Evolutionary conservation across 495 filamentous ascomycete genomes (phyloP).

Genomic region (Pyronema domesticum): DNA sequence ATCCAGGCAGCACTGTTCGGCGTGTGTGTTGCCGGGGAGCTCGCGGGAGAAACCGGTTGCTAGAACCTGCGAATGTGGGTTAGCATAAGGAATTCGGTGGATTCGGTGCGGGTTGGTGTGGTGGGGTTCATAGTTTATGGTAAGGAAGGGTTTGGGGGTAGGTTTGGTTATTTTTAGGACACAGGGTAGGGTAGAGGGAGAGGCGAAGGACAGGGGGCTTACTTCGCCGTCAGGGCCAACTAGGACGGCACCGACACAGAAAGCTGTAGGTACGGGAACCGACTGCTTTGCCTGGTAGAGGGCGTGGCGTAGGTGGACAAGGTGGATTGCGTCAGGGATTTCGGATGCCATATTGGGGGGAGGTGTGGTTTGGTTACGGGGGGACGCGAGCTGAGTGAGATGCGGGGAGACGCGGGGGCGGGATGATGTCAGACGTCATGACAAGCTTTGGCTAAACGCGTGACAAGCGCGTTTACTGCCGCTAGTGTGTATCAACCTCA

Average conservation of each 20-base stretch:
- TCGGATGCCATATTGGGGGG: slow-evolving; percentile 5
- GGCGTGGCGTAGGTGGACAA: slow-evolving; percentile 50
- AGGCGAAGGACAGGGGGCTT: too few species aligned
- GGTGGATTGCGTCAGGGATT: slow-evolving; percentile 31
- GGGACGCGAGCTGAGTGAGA: background rate
- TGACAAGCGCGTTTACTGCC: too few species aligned
- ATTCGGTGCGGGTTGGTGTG: too few species aligned
- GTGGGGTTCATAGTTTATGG: too few species aligned
- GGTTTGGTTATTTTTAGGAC: too few species aligned
- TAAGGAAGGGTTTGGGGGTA: too few species aligned
- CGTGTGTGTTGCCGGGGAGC: slow-evolving; percentile 82
- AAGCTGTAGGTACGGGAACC: slow-evolving; percentile 74
- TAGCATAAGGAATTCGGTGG: too few species aligned
- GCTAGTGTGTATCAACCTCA: too few species aligned
- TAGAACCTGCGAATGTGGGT: slow-evolving; percentile 31
- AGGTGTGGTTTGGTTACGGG: slow-evolving; percentile 3
- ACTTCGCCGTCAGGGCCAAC: slow-evolving; percentile 38
- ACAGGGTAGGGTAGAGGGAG: too few species aligned
- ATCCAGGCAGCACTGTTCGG: slow-evolving; percentile 75
- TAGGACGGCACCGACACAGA: slow-evolving; percentile 75
- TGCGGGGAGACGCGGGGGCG: background rate
- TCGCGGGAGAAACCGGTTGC: slow-evolving; percentile 84
- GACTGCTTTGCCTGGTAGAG: slow-evolving; percentile 58
- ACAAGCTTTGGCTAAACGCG: too few species aligned
- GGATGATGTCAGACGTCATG: too few species aligned